Evolutionary conservation across 2,329 filamentous ascomycete species (phyloP), one percentile per base, ranked within the genome.

Genomic region (Dothideomycetidae sp.): DNA sequence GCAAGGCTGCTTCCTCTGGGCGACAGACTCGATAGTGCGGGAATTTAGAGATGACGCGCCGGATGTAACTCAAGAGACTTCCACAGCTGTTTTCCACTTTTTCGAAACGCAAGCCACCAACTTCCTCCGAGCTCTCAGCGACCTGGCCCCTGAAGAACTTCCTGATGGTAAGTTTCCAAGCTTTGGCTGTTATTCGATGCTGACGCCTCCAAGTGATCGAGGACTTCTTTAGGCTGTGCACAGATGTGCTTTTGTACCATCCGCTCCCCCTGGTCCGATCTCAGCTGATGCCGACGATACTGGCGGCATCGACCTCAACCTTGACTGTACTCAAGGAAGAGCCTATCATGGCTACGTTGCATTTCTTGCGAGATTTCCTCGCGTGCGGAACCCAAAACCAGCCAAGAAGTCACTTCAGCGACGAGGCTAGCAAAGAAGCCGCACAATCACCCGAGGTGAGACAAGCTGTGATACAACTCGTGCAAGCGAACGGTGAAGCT

Each of bases 1-100:
- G 43, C 88, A 98, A 59, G 90, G 90, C 10, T 94, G 88, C 56
- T 98, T 98, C 68, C 68, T 98, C n/a, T 98, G 90, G 90, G 88
- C 90, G 1, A 94, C 88, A 2, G 82, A 86, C 46, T 84, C 88
- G 5, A 92, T 98, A 44, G 71, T 98, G 18, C 80, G 90, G 42
- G 90, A 98, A 57, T 98, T 96, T 54, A 90, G 84, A 0, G 83
- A 93, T 49, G 85, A 88, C 29, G 75, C 81, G 29, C 85, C 93
- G 48, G 75, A 81, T 43, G 81, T 96, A 13, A 79, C 88, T 38
- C 70, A 78, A 35, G 66, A 71, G n/a, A 92, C 84, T 4, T 82
- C 81, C 11, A 76, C 84, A 38, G 81, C 81, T 46, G 92, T 98
- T 39, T 98, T 92, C 61, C 73, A 74, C 41, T 98, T 98, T 62